phyloP scores from a whole-genome alignment of 2,329 filamentous ascomycete species.

The Ascochyta lentis region DNA sequence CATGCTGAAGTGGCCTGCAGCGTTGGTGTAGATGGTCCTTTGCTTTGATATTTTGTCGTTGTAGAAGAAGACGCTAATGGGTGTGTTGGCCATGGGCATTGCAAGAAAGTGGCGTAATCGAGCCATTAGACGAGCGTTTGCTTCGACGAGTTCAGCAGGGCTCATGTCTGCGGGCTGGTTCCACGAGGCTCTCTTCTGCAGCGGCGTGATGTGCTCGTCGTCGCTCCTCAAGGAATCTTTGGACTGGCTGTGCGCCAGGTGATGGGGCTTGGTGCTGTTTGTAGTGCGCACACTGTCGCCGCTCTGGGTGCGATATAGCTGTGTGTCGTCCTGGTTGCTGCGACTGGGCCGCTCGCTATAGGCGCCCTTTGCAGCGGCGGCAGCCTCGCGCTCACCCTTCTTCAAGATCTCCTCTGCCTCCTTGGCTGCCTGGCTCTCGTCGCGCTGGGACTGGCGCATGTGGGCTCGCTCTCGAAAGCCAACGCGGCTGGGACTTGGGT shows the following conservation, averaged over 20 bases:
- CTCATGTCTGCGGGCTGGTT: constrained; percentile 68
- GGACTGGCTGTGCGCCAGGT: constrained; percentile 36
- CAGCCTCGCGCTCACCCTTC: constrained; percentile 73
- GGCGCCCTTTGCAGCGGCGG: constrained; percentile 71
- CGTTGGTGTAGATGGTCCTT: constrained; percentile 82
- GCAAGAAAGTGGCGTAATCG: constrained; percentile 89
- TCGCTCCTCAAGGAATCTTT: constrained; percentile 35
- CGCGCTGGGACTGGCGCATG: constrained; percentile 60
- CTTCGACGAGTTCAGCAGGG: constrained; percentile 75
- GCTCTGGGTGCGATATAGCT: constrained; percentile 48
- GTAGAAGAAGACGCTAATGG: constrained; percentile 95
- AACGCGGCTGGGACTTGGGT: constrained; percentile 50
- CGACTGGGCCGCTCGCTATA: constrained; percentile 72
- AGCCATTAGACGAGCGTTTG: constrained; percentile 87
- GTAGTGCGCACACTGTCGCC: constrained; percentile 34
- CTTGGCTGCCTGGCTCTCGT: constrained; percentile 71
- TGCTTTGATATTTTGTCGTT: constrained; percentile 84
- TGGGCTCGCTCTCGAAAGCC: constrained; percentile 47
- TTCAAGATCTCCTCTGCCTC: constrained; percentile 80
- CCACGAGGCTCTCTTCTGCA: constrained; percentile 59
- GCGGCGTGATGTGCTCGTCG: constrained; percentile 41
- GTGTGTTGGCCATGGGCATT: constrained; percentile 75
- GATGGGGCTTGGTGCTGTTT: constrained; percentile 23
- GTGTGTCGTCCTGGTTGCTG: constrained; percentile 53
- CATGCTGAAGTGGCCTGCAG: constrained; percentile 85